Evolutionary conservation across 345 rosid genomes (phyloP), one percentile per base, ranked within the genome.

Genomic region (Syzygium oleosum): DNA sequence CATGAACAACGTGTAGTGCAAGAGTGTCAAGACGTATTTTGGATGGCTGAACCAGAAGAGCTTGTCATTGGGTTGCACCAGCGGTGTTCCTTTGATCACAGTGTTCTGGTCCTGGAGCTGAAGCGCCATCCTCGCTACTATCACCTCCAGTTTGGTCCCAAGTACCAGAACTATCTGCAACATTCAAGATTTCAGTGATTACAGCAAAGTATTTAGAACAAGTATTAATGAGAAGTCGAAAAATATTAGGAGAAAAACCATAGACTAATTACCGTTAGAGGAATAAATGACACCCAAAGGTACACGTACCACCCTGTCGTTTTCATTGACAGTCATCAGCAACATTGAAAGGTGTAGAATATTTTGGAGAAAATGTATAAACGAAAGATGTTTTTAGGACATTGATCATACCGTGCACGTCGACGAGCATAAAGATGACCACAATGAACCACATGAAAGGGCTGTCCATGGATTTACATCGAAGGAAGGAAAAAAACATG

Each of bases 251-350:
- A 41, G 22, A 19, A 43, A 31, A 49, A 16, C n/a, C 22, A 31
- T 29, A 43, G n/a, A 51, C 13, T 53, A 58, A 94, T 88, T 92
- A 94, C 99, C 85, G 88, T 68, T 77, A 95, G 80, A 80, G 99
- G 98, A 84, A 97, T 88, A 88, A 97, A 95, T 41, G 99, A 96
- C 84, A 96, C 88, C 94, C 95, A 93, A 1, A 97, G 92, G 85
- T 93, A 93, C 43, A 91, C 94, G 56, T 92, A 87, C 98, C 93
- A 93, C 58, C 99, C 98, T 96, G 95, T 80, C 2, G 49, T 41
- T 54, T 51, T 87, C 46, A 77, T 80, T 63, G 12, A 43, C 49
- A 86, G 14, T 49, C 63, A 27, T 80, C 79, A 79, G 49, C 52
- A 49, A 41, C 3, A 25, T 41, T 58, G 5, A 17, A 52, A 51